phyloP scores from a whole-genome alignment of 1,284 basidiomycete species.

The Leccinum subrobustum region DNA sequence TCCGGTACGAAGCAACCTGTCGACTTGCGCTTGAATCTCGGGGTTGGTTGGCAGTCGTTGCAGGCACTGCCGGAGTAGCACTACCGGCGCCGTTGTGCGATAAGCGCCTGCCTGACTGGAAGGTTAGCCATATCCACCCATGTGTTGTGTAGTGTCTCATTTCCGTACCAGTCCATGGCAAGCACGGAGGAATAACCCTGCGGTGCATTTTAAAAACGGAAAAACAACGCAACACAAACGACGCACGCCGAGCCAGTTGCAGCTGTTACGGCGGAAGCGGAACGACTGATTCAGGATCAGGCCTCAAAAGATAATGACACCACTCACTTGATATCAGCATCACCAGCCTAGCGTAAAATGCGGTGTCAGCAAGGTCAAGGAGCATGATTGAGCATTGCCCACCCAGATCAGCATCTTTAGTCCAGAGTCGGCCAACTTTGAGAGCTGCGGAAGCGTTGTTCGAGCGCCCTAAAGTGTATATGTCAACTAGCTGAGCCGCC shows the following conservation, averaged over 20 bases:
- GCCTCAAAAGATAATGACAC: background rate
- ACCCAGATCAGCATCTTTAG: conserved; percentile 57
- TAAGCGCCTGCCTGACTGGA: no score
- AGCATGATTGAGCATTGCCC: conserved; percentile 10
- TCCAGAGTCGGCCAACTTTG: conserved; percentile 46
- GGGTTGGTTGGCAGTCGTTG: no score
- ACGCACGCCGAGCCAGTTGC: conserved; percentile 59
- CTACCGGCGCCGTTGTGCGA: no score
- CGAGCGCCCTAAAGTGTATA: conserved; percentile 45
- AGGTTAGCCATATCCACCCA: no score
- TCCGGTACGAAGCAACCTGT: no score
- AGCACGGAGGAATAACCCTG: conserved; percentile 47
- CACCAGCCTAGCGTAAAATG: conserved; percentile 47
- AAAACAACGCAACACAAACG: no score
- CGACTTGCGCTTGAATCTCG: no score
- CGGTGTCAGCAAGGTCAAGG: background rate
- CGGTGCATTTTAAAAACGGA: background rate
- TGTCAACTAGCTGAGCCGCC: background rate
- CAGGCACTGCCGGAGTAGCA: no score
- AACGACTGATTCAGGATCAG: conserved; percentile 1
- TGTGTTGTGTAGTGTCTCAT: conserved; percentile 44
- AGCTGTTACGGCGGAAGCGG: conserved; percentile 36
- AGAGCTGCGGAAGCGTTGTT: conserved; percentile 48
- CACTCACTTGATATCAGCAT: conserved; percentile 60
- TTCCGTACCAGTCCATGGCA: conserved; percentile 65